Evolutionary conservation across 108 stramenopile species (phyloP), one percentile per base, ranked within the genome.

Genomic region (Nitzschia palea): DNA sequence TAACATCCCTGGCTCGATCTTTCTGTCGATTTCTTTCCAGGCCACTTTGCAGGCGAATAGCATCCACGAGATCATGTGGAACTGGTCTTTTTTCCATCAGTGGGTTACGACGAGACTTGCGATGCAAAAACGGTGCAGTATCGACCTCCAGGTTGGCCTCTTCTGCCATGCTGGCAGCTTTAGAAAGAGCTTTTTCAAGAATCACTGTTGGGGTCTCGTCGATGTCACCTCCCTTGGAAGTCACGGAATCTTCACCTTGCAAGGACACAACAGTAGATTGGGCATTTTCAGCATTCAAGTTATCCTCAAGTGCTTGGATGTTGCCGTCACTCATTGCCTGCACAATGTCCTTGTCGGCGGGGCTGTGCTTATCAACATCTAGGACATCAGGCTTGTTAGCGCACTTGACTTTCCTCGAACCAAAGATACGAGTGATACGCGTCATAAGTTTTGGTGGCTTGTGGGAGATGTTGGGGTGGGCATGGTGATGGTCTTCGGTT

Each of bases 211-310:
- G 54, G 30, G 54, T 48, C 47, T 48, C 47, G 4, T 20, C 47
- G 10, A 30, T 30, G 5, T 26, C 27, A 4, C 9, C 31, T 6
- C 30, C 54, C 4, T 30, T 3, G 5, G 3, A 15, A 20, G 27
- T 4, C 10, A 28, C 54, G n/a, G n/a, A 15, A 5, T 17, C 50
- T 20, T 51, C 18, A 6, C 17, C 6, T 20, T 17, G 18, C 17
- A 6, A 20, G 5, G 10, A 5, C 9, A 56, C 55, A 60, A 40
- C 2, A 2, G 36, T 23, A 20, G 37, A 40, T 42, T 60, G 61
- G 12, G 60, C 70, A 43, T 62, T 47, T 34, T 71, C 70, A 28
- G 44, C 70, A 12, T 71, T 50, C 55, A 48, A 23, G 31, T 71
- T 71, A 0, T 52, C 37, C 32, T 55, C 40, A 43, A 50, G 23